phyloP scores from a whole-genome alignment of 768 basidiomycete genomes.

The Rhizopogon vinicolor region DNA sequence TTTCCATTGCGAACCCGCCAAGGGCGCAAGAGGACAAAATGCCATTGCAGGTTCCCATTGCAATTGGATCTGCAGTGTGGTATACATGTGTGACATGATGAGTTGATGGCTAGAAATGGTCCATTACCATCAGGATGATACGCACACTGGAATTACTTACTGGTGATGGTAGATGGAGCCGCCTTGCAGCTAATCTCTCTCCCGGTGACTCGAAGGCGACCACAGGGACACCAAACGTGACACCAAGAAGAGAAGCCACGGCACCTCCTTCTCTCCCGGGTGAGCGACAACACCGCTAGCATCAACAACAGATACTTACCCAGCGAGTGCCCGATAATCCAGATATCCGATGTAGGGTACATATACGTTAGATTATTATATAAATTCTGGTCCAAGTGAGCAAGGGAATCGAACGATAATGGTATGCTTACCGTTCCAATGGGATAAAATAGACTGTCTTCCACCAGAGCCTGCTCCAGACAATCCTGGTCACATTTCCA shows the following conservation, averaged over 20 bases:
- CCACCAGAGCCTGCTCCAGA: constrained; percentile 66
- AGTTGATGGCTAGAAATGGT: constrained; percentile 50
- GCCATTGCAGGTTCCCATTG: constrained; percentile 86
- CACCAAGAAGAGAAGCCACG: constrained; percentile 76
- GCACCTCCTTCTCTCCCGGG: constrained; percentile 39
- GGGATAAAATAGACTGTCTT: constrained; percentile 86
- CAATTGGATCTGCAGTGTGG: constrained; percentile 92
- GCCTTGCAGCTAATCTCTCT: constrained; percentile 70
- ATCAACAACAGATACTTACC: constrained; percentile 36
- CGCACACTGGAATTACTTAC: constrained; percentile 35
- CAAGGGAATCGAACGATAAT: background rate
- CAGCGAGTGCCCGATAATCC: constrained; percentile 78
- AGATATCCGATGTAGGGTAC: constrained; percentile 88
- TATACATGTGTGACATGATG: constrained; percentile 88
- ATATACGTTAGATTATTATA: constrained; percentile 93
- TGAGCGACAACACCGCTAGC: constrained; percentile 23
- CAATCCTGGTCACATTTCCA: constrained; percentile 83
- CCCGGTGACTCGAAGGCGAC: constrained; percentile 90
- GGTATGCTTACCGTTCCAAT: constrained; percentile 69
- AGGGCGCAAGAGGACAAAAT: constrained; percentile 76
- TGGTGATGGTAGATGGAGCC: constrained; percentile 84
- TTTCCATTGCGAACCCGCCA: constrained; percentile 88
- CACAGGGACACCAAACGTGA: constrained; percentile 85
- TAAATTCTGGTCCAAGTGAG: constrained; percentile 47
- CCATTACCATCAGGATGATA: background rate